Conservation (phyloP, 1,284 basidiomycete genomes). For the Sporisorium reilianum region DNA sequence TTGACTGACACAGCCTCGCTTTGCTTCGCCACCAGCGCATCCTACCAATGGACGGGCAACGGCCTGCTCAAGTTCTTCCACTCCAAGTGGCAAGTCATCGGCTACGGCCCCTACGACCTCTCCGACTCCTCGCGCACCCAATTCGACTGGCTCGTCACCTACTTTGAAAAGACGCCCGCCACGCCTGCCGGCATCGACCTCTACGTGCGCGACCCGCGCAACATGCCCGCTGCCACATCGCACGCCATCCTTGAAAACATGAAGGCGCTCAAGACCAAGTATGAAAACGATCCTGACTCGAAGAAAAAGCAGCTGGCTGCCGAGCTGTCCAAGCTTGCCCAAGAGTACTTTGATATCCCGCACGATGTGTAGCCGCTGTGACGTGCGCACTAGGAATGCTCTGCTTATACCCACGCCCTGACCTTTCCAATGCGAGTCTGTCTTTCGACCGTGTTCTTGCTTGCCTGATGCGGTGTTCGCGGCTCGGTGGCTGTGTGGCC, state of each 20-base stretch:
- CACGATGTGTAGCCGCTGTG: slow-evolving; percentile 28
- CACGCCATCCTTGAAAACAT: slow-evolving; percentile 30
- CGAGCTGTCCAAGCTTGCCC: slow-evolving; percentile 37
- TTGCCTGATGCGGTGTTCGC: neutral
- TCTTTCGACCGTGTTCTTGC: neutral
- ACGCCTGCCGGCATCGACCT: slow-evolving; percentile 48
- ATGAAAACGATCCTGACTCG: slow-evolving; percentile 22
- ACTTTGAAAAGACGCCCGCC: slow-evolving; percentile 50
- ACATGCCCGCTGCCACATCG: slow-evolving; percentile 35
- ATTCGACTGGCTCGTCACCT: slow-evolving; percentile 51
- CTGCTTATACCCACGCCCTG: neutral
- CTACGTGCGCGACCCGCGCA: slow-evolving; percentile 41
- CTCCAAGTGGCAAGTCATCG: slow-evolving; percentile 51
- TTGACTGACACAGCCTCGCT: neutral
- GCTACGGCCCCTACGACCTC: slow-evolving; percentile 51
- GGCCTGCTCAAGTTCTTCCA: slow-evolving; percentile 49
- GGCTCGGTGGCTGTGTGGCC: neutral
- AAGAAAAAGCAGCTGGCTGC: slow-evolving; percentile 29
- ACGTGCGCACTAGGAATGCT: neutral
- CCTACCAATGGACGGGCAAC: slow-evolving; percentile 52
- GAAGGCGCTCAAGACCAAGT: slow-evolving; percentile 28
- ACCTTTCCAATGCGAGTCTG: neutral
- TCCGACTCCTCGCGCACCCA: slow-evolving; percentile 29
- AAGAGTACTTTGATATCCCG: slow-evolving; percentile 35
- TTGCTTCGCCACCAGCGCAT: slow-evolving; percentile 21